These are phyloP conservation scores for Zygnema circumcarinatum DNA, from an alignment of 139 green algal genomes.

Conservation along the genomic window DNA sequence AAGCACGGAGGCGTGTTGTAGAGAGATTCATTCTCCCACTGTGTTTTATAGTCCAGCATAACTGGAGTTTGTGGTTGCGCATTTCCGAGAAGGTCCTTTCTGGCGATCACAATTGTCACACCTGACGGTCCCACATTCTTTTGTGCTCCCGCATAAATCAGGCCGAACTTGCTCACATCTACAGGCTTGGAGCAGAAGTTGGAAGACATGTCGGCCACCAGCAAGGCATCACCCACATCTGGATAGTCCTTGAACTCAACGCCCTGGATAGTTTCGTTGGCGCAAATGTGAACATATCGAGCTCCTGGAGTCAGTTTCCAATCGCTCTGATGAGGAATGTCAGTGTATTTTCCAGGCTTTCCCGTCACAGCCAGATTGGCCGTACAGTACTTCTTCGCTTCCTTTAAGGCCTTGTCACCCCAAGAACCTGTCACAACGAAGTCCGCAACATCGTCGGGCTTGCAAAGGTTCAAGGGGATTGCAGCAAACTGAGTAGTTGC, in stretches of 20 bases:
- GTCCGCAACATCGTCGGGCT: conserved; percentile 77
- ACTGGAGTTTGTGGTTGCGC: conserved; percentile 76
- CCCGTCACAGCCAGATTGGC: conserved; percentile 61
- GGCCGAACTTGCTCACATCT: conserved; percentile 90
- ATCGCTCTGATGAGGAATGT: conserved; percentile 43
- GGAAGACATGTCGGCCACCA: conserved; percentile 96
- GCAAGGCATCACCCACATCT: conserved; percentile 55
- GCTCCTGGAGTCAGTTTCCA: conserved; percentile 86
- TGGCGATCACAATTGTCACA: conserved; percentile 93
- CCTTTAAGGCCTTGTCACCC: conserved; percentile 91
- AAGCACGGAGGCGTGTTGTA: conserved; percentile 99
- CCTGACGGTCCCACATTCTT: conserved; percentile 98
- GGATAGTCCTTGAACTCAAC: conserved; percentile 97
- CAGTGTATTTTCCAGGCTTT: conserved; percentile 65
- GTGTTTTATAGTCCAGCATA: conserved; percentile 94
- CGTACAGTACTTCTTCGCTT: conserved; percentile 81
- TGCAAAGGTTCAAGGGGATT: conserved; percentile 90
- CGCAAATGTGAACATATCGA: conserved; percentile 97
- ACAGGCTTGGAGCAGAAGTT: conserved; percentile 98
- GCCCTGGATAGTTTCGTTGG: conserved; percentile 99
- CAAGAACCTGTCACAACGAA: conserved; percentile 94
- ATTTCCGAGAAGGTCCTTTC: conserved; percentile 93
- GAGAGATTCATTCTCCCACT: conserved; percentile 88
- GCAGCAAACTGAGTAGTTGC: conserved; percentile 93
- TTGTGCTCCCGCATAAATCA: conserved; percentile 98